These are phyloP conservation scores for Aspergillus texensis DNA, from an alignment of 2,329 filamentous ascomycete genomes.

Conservation along the genomic window DNA sequence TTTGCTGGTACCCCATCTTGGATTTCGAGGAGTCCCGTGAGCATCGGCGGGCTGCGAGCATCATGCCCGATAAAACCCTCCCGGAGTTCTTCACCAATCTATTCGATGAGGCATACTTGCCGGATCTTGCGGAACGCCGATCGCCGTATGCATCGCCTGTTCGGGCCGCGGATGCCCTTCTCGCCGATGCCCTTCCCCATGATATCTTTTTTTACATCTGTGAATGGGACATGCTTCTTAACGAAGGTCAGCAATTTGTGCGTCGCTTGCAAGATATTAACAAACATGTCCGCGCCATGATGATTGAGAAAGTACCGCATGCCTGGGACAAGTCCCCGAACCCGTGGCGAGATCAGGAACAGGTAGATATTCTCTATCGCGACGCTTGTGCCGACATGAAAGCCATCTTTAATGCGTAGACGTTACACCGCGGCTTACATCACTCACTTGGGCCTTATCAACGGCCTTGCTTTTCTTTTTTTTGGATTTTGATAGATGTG, in stretches of 20 bases:
- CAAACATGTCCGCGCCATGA: conserved; percentile 49
- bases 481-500: not conserved
- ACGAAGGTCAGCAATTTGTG: conserved; percentile 56
- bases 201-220: conserved; percentile 65
- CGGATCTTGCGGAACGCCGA: conserved; percentile 51
- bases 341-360: conserved; percentile 48
- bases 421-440: not conserved
- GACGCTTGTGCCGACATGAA: conserved; percentile 49
- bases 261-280: conserved; percentile 44
- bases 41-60: conserved; percentile 58
- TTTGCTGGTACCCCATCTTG: conserved; percentile 65
- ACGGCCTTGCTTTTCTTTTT: not conserved
- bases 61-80: conserved; percentile 54
- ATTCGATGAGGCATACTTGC: conserved; percentile 53
- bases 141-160: conserved; percentile 64
- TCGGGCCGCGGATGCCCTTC: conserved; percentile 56
- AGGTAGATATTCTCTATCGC: conserved; percentile 46
- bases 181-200: conserved; percentile 58
- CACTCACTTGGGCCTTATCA: not conserved
- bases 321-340: conserved; percentile 54
- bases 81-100: conserved; percentile 52
- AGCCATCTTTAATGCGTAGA: conserved; percentile 39
- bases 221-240: conserved; percentile 69
- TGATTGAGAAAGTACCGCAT: conserved; percentile 50
- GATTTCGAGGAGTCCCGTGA: conserved; percentile 64